Conservation (phyloP, 371 early-diverging fungal species). For the Mortierella sp. region DNA sequence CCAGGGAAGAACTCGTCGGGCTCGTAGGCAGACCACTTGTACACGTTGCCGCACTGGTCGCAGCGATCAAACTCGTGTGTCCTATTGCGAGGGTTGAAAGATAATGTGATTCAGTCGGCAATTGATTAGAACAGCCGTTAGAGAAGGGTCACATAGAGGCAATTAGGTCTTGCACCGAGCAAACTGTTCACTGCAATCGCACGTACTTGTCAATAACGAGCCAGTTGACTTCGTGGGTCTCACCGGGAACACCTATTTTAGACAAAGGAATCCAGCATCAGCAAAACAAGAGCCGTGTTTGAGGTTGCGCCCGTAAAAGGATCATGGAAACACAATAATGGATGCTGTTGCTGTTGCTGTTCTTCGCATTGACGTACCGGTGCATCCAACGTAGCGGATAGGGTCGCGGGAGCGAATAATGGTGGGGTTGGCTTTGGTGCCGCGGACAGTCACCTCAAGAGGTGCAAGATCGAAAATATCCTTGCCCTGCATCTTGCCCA, state of each 20-base stretch:
- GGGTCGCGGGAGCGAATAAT: slow-evolving; percentile 86
- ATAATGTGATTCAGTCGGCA: slow-evolving; percentile 78
- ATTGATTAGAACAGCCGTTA: no score
- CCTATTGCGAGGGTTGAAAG: slow-evolving; percentile 62
- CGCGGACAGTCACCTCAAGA: slow-evolving; percentile 77
- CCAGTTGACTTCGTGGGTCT: slow-evolving; percentile 50
- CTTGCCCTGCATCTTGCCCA: slow-evolving; percentile 86
- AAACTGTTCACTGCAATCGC: background rate
- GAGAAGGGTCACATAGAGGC: background rate
- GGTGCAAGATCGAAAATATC: slow-evolving; percentile 91
- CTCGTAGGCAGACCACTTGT: slow-evolving; percentile 59
- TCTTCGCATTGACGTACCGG: slow-evolving; percentile 76
- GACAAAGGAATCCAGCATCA: background rate
- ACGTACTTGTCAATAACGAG: slow-evolving; percentile 48
- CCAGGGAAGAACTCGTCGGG: slow-evolving; percentile 54
- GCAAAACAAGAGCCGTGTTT: background rate
- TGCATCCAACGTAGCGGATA: slow-evolving; percentile 92
- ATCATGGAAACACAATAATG: background rate
- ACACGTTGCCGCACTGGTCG: slow-evolving; percentile 95
- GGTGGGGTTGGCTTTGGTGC: slow-evolving; percentile 89
- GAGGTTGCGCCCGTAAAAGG: background rate
- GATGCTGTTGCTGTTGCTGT: no score
- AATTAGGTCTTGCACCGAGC: background rate
- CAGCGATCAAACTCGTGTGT: slow-evolving; percentile 90
- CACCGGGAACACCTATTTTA: slow-evolving; percentile 50